A percentile compares a stretch with the other conserved stretches of the same genome.
phyloP scores from a whole-genome alignment of 495 filamentous ascomycete genomes.

The Daldinia decipiens region DNA sequence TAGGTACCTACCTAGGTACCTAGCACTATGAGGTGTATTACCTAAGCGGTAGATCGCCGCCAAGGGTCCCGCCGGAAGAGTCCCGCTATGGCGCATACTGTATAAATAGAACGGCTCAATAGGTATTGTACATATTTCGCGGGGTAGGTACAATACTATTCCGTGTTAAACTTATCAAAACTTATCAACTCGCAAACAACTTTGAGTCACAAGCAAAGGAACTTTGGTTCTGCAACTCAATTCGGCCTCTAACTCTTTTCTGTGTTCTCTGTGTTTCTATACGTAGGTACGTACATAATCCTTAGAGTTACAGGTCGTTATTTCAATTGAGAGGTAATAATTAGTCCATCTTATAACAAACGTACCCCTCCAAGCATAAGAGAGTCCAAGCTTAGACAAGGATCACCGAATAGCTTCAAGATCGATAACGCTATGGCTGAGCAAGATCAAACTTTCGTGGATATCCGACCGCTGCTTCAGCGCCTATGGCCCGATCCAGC shows the following conservation, averaged over 20 bases:
- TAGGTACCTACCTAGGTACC: too few species aligned
- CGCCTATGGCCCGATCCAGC: slow-evolving; percentile 77
- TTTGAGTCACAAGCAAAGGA: slow-evolving; percentile 13
- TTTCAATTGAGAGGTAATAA: slow-evolving; percentile 6
- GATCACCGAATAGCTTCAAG: background rate
- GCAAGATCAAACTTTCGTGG: slow-evolving; percentile 54
- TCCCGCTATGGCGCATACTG: slow-evolving; percentile 18
- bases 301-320: background rate
- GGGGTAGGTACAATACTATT: slow-evolving; percentile 9
- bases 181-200: background rate
- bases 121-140: slow-evolving; percentile 14
- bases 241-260: background rate
- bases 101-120: slow-evolving; percentile 4
- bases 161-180: background rate
- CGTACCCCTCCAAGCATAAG: background rate
- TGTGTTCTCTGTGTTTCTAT: too few species aligned
- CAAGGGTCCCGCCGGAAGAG: slow-evolving; percentile 3
- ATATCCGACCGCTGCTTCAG: slow-evolving; percentile 84
- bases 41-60: background rate
- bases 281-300: background rate
- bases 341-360: background rate
- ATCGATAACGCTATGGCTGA: slow-evolving; percentile 31
- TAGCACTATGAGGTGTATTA: too few species aligned
- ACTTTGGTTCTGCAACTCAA: background rate
- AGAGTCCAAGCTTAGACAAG: slow-evolving; percentile 1